A percentile compares a stretch with the other conserved stretches of the same genome.
Conservation (phyloP, 768 basidiomycete species). For the Neoboletus magnificus region DNA sequence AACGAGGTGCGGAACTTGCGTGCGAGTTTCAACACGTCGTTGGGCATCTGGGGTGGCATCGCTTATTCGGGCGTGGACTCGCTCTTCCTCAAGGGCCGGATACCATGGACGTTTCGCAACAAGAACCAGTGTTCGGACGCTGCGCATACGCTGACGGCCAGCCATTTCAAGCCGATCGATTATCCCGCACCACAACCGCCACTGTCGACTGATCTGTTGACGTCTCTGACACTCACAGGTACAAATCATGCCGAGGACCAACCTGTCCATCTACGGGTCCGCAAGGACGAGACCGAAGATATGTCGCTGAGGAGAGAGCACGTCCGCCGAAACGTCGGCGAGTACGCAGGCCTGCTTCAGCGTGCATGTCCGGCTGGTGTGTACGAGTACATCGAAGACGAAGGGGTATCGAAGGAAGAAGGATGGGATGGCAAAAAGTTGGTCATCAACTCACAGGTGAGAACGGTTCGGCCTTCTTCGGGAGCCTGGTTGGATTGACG, state of each 20-base stretch:
- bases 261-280: constrained; percentile 81
- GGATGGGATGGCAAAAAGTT: constrained; percentile 83
- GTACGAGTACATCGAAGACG: constrained; percentile 90
- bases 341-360: constrained; percentile 86
- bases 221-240: constrained; percentile 83
- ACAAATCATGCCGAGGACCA: constrained; percentile 98
- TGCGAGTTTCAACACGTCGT: constrained; percentile 76
- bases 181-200: constrained; percentile 89
- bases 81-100: constrained; percentile 76
- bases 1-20: constrained; percentile 89
- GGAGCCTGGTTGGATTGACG: not conserved
- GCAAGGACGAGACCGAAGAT: constrained; percentile 38
- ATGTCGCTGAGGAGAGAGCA: constrained; percentile 53
- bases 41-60: constrained; percentile 87
- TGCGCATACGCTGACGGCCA: constrained; percentile 65
- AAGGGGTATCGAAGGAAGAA: constrained; percentile 44
- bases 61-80: constrained; percentile 87
- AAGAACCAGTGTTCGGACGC: constrained; percentile 54
- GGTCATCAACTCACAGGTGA: constrained; percentile 95
- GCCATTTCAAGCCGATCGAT: constrained; percentile 65
- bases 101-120: constrained; percentile 92
- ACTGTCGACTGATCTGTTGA: constrained; percentile 90
- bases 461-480: constrained; percentile 11
- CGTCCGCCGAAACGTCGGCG: constrained; percentile 67
- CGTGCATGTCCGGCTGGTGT: constrained; percentile 93